phyloP scores from a whole-genome alignment of 805 yeast genomes.

The Dipodascus albidus region DNA sequence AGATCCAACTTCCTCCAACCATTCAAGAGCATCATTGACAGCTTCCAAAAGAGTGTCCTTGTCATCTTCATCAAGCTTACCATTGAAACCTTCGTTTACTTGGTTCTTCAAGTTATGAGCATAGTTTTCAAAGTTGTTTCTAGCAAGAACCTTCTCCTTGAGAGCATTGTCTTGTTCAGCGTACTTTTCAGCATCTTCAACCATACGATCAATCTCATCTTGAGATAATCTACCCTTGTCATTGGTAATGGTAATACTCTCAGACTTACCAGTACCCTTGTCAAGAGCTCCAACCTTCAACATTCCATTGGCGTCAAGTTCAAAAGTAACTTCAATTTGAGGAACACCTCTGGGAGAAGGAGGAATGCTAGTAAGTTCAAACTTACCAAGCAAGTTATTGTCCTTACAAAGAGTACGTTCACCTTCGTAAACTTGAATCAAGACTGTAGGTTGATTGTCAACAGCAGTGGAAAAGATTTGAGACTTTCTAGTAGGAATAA shows the following conservation, averaged over 20 bases:
- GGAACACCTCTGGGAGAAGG: conserved; percentile 91
- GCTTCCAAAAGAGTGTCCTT: conserved; percentile 84
- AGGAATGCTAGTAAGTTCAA: conserved; percentile 77
- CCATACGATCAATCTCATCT: conserved; percentile 96
- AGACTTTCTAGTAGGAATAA: conserved; percentile 90
- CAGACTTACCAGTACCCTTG: conserved; percentile 88
- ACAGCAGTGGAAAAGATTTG: conserved; percentile 94
- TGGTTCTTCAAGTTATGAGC: conserved; percentile 74
- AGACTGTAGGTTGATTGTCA: conserved; percentile 91
- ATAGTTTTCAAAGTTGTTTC: conserved; percentile 80
- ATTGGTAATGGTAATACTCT: conserved; percentile 83
- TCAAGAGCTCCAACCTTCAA: conserved; percentile 80
- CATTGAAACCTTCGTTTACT: conserved; percentile 50
- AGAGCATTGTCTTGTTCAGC: conserved; percentile 84
- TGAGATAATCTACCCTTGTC: conserved; percentile 90
- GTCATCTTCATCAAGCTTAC: conserved; percentile 80
- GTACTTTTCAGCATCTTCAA: conserved; percentile 89
- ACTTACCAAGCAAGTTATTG: conserved; percentile 80
- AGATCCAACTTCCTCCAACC: conserved; percentile 79
- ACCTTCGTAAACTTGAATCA: conserved; percentile 92
- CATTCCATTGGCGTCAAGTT: conserved; percentile 78
- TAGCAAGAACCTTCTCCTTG: conserved; percentile 77
- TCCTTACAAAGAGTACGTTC: conserved; percentile 93
- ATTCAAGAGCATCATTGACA: conserved; percentile 71
- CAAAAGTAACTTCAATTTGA: conserved; percentile 83